These are phyloP conservation scores for Durotheca rogersii DNA, from an alignment of 495 filamentous ascomycete genomes.

Conservation along the genomic window DNA sequence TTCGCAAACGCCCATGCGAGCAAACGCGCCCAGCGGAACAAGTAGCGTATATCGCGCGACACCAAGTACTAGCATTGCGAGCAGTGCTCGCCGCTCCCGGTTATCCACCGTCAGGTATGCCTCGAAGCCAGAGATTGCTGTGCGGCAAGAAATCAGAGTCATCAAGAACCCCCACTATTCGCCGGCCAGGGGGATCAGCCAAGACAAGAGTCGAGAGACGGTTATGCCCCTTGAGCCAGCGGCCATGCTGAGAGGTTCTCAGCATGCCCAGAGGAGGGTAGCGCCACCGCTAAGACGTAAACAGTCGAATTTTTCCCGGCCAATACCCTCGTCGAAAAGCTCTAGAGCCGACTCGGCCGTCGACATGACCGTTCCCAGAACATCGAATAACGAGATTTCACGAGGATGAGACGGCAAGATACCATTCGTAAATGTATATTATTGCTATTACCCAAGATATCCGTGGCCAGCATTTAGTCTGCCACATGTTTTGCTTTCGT, in stretches of 20 bases:
- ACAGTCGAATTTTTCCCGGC: constrained; percentile 25
- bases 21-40: not conserved
- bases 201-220: not conserved
- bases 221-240: constrained; percentile 19
- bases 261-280: not conserved
- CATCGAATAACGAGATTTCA: not conserved
- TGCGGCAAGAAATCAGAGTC: constrained; percentile 32
- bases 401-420: constrained; percentile 10
- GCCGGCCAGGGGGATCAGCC: not conserved
- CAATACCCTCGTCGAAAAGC: constrained; percentile 9
- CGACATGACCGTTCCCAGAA: constrained; percentile 12
- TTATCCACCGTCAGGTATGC: constrained; percentile 34
- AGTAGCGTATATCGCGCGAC: constrained; percentile 18
- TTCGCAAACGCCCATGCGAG: constrained; percentile 1
- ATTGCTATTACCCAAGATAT: constrained; percentile 9
- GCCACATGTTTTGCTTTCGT: not conserved
- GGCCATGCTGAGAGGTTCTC: not conserved
- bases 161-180: constrained; percentile 30
- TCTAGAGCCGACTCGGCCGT: constrained; percentile 19
- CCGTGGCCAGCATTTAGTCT: not conserved
- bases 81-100: constrained; percentile 28
- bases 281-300: constrained; percentile 6
- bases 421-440: constrained; percentile 14
- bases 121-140: constrained; percentile 31
- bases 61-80: constrained; percentile 29